Conservation (phyloP, 495 filamentous ascomycete species). For the Aspergillus sclerotiicarbonarius region DNA sequence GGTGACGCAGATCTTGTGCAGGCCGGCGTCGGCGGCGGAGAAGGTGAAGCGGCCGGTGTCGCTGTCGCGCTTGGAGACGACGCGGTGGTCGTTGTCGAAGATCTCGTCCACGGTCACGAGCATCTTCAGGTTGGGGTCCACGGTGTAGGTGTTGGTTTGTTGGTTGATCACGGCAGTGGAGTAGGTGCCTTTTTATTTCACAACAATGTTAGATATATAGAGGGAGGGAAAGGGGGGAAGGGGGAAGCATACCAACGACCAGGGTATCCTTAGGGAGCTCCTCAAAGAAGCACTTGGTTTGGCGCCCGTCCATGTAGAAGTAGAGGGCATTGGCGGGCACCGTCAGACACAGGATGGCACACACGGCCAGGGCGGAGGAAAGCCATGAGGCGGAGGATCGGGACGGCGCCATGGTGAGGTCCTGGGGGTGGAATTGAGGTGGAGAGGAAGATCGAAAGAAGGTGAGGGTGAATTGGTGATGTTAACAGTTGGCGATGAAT, state of each 20-base stretch:
- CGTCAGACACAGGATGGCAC: slow-evolving; percentile 45
- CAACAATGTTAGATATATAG: not conserved
- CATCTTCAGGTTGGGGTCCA: slow-evolving; percentile 72
- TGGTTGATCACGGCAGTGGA: slow-evolving; percentile 76
- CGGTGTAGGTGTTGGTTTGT: slow-evolving; percentile 56
- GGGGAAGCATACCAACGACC: slow-evolving; percentile 69
- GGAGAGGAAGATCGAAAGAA: not conserved
- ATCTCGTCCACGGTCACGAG: slow-evolving; percentile 92
- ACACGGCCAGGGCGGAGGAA: slow-evolving; percentile 32
- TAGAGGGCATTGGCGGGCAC: slow-evolving; percentile 76
- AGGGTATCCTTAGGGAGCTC: slow-evolving; percentile 97
- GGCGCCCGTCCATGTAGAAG: slow-evolving; percentile 88
- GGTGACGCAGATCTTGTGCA: slow-evolving; percentile 92
- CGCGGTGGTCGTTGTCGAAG: slow-evolving; percentile 97
- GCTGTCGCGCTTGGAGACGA: slow-evolving; percentile 80
- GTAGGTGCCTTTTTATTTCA: slow-evolving; percentile 63
- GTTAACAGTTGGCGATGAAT: not conserved
- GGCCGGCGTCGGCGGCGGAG: slow-evolving; percentile 87
- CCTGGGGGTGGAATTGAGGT: slow-evolving; percentile 3
- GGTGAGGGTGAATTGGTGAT: slow-evolving; percentile 4
- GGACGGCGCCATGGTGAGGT: slow-evolving; percentile 33
- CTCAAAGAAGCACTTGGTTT: slow-evolving; percentile 85
- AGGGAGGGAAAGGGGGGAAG: not conserved
- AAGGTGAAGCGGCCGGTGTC: slow-evolving; percentile 88
- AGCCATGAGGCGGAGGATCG: slow-evolving; percentile 42